Evolutionary conservation across 257 asterid species (phyloP).

Genomic region (Schizonepeta tenuifolia): DNA sequence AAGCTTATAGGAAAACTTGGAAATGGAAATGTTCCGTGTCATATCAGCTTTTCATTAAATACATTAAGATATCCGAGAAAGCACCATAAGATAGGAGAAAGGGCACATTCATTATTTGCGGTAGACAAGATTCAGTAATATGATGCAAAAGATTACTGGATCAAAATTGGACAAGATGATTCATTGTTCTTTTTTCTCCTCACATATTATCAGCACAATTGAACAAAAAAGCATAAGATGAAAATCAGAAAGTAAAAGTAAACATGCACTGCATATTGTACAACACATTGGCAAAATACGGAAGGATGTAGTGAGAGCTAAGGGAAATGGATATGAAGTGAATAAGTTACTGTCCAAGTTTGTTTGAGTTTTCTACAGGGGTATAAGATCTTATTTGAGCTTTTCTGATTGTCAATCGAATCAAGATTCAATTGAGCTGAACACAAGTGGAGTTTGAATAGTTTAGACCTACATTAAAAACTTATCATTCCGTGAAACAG

Average conservation of each 20-base stretch:
- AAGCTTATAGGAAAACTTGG: background rate
- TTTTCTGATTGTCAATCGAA: background rate
- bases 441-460: background rate
- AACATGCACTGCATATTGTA: conserved; percentile 18
- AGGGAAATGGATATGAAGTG: too few species aligned
- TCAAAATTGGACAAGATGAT: background rate
- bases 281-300: background rate
- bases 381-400: background rate
- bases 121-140: background rate
- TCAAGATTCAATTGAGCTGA: background rate
- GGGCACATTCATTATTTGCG: background rate
- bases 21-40: background rate
- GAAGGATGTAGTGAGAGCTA: conserved; percentile 1
- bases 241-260: background rate
- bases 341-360: background rate
- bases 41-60: background rate
- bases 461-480: background rate
- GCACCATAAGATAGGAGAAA: conserved; percentile 8
- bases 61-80: conserved; percentile 3
- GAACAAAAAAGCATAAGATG: background rate
- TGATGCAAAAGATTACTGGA: background rate
- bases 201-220: background rate
- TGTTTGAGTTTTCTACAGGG: background rate
- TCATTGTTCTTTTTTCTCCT: background rate
- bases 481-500: background rate